A percentile compares a stretch with the other conserved stretches of the same genome.
Conservation (phyloP, 805 yeast genomes). For the Torulaspora microellipsoides region DNA sequence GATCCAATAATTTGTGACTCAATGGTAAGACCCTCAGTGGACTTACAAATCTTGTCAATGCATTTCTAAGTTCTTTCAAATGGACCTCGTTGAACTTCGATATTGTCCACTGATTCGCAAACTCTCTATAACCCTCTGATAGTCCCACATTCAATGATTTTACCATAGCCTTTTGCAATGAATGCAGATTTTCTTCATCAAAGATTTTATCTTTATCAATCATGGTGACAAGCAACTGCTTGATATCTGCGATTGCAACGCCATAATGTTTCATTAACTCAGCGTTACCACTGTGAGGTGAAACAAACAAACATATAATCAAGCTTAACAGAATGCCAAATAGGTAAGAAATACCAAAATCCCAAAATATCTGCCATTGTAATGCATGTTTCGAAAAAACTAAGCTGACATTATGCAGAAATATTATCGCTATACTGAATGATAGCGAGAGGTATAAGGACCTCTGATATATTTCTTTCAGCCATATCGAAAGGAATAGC, state of each 20-base stretch:
- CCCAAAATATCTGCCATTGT: slow-evolving; percentile 38
- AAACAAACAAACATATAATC: slow-evolving; percentile 33
- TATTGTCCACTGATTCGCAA: slow-evolving; percentile 38
- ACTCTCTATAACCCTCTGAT: slow-evolving; percentile 42
- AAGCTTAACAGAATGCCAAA: slow-evolving; percentile 41
- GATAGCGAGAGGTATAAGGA: slow-evolving; percentile 37
- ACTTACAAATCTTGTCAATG: slow-evolving; percentile 38
- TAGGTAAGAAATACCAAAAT: slow-evolving; percentile 42
- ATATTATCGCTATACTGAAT: slow-evolving; percentile 38
- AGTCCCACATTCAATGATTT: slow-evolving; percentile 32
- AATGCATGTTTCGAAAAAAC: slow-evolving; percentile 15
- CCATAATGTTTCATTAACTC: slow-evolving; percentile 29
- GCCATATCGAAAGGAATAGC: slow-evolving; percentile 38
- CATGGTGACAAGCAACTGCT: slow-evolving; percentile 23
- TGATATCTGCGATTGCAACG: slow-evolving; percentile 23
- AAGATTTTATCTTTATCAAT: slow-evolving; percentile 16
- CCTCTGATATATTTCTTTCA: slow-evolving; percentile 40
- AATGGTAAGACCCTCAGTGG: slow-evolving; percentile 42
- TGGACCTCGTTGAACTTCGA: slow-evolving; percentile 33
- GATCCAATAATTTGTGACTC: slow-evolving; percentile 20
- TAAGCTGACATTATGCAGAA: slow-evolving; percentile 31
- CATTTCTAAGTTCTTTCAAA: slow-evolving; percentile 39
- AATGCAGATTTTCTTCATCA: slow-evolving; percentile 16
- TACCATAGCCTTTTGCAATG: slow-evolving; percentile 32
- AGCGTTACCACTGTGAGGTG: slow-evolving; percentile 42